Evolutionary conservation across 768 basidiomycete genomes (phyloP).

Genomic region (Aureoboletus auriporus): DNA sequence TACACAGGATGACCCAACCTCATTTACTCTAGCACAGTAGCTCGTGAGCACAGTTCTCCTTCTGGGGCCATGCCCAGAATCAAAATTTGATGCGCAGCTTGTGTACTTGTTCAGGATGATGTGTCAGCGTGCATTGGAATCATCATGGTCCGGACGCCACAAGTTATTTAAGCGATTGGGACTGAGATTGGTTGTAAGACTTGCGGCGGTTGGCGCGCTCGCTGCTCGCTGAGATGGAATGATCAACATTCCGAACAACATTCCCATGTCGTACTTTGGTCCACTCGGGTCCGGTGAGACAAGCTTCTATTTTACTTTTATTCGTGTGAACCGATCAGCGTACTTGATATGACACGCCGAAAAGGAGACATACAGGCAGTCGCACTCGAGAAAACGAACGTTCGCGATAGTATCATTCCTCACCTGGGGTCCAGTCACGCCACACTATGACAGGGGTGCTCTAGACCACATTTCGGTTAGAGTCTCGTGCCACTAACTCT

Average conservation of each 20-base stretch:
- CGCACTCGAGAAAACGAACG: background rate
- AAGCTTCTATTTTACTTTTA: background rate
- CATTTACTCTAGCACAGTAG: constrained; percentile 15
- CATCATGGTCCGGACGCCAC: background rate
- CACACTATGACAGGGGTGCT: too few species aligned
- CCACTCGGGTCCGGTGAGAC: background rate
- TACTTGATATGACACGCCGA: background rate
- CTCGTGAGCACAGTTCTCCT: background rate
- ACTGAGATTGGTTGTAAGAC: too few species aligned
- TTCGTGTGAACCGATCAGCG: background rate
- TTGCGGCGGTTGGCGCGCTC: too few species aligned
- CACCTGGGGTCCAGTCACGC: background rate
- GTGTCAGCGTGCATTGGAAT: background rate
- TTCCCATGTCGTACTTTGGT: background rate
- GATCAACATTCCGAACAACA: too few species aligned
- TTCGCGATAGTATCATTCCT: constrained; percentile 1
- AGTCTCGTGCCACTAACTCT: background rate
- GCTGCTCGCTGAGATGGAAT: too few species aligned
- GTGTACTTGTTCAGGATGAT: background rate
- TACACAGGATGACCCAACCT: constrained; percentile 14
- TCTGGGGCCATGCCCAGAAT: background rate
- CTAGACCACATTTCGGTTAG: too few species aligned
- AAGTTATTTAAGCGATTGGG: background rate
- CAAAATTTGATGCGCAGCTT: background rate
- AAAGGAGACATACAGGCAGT: background rate